Base-by-base conservation (phyloP, 192 early-diverging fungal genomes). In the Umbelopsis ramanniana region DNA sequence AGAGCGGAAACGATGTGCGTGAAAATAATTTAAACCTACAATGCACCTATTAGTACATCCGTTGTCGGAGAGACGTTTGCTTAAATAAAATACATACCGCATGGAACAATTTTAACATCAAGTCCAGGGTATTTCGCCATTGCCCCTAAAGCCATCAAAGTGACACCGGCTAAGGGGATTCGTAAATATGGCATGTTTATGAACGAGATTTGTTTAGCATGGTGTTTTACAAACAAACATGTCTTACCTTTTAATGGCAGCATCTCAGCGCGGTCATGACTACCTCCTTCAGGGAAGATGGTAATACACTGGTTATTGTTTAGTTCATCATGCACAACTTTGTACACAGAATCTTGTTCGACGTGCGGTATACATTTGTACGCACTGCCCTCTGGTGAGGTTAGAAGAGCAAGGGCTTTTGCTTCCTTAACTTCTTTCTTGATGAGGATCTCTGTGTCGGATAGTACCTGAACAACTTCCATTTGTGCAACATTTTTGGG, bases 261-360 rank as follows among this genome's bases (percentile, higher is more conserved):
- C 86, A 99, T 91, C 71, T 97, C 92, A 7, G 94, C 87, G 66
- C 96, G 92, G 78, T 99, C 97, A 81, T 99, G 97, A 73, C 91
- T 93, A 8, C 97, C 97, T 37, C 97, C 96, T 69, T 98, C 97
- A 11, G 97, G 97, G 81, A 99, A 99, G 75, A 99, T 99, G 19
- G 95, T 95, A 7, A 99, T 90, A 77, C 94, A 94, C 43, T 83
- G 78, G 35, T 81, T 89, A 26, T 76, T 78, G 70, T 91, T 85
- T 37, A 99, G 74, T 17, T 91, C 86, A 11, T 89, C 82, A 71
- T 92, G 89, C 24, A 99, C 97, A 17, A 86, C 78, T 19, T 83
- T 79, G 77, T 95, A 98, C 82, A 98, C 95, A 6, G 89, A 84
- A 55, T 83, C 77, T 83, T 98, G 97, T 74, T 99, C 93, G 52